Conservation (phyloP, 371 early-diverging fungal species). For the Rhizopus sp. region DNA sequence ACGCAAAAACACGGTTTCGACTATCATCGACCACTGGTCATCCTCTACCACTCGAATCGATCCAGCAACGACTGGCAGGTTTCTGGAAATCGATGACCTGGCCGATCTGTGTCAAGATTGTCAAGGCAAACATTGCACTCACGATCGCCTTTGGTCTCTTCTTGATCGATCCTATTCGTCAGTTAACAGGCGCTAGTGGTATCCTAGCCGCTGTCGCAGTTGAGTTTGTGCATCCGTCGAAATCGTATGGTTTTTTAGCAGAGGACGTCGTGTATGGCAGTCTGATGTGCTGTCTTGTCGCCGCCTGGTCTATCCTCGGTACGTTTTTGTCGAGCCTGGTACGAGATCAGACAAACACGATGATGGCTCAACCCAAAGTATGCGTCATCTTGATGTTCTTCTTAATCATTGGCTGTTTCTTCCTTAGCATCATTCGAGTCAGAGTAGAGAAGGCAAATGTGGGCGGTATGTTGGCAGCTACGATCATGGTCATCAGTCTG, state of each 20-base stretch:
- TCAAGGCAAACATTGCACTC: constrained; percentile 48
- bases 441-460: constrained; percentile 49
- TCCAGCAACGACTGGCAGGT: constrained; percentile 32
- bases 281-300: constrained; percentile 42
- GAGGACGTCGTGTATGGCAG: constrained; percentile 43
- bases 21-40: constrained; percentile 36
- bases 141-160: constrained; percentile 38
- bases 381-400: constrained; percentile 33
- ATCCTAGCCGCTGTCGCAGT: constrained; percentile 44
- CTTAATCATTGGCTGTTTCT: constrained; percentile 38
- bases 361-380: constrained; percentile 33
- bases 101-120: constrained; percentile 40
- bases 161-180: constrained; percentile 30
- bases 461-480: constrained; percentile 51
- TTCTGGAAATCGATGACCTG: constrained; percentile 44
- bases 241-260: constrained; percentile 42
- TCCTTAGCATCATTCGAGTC: constrained; percentile 38
- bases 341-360: constrained; percentile 20
- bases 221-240: constrained; percentile 47
- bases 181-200: constrained; percentile 21
- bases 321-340: constrained; percentile 36
- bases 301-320: constrained; percentile 43
- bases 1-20: constrained; percentile 23
- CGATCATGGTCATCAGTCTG: constrained; percentile 43
- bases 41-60: constrained; percentile 32